Evolutionary conservation across 108 stramenopile genomes (phyloP).

Genomic region (Pseudonitzschia pungens): DNA sequence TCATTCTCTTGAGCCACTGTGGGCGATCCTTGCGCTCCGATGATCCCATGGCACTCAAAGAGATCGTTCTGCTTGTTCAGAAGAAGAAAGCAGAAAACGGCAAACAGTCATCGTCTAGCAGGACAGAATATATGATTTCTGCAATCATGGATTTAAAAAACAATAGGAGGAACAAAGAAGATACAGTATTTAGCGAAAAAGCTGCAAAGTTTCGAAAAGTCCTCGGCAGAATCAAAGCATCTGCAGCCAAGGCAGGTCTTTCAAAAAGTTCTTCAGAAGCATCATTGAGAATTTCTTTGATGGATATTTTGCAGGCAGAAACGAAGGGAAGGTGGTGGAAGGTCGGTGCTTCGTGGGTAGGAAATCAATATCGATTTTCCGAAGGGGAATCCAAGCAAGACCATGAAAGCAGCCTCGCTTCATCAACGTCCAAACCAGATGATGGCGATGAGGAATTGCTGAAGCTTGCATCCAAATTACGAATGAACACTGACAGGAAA

Average conservation of each 20-base stretch:
- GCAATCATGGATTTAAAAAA: conserved; percentile 92
- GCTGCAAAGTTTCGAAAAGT: conserved; percentile 71
- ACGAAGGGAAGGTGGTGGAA: conserved; percentile 94
- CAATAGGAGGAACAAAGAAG: conserved; percentile 85
- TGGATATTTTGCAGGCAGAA: conserved; percentile 80
- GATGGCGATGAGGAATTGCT: conserved; percentile 53
- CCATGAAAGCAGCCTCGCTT: neutral
- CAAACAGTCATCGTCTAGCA: conserved; percentile 48
- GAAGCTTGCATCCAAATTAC: conserved; percentile 80
- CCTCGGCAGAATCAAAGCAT: conserved; percentile 81
- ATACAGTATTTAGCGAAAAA: conserved; percentile 63
- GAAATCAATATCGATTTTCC: conserved; percentile 64
- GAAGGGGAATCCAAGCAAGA: conserved; percentile 30
- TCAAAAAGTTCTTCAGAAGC: conserved; percentile 52
- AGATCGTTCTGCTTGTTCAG: conserved; percentile 89
- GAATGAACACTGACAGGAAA: conserved; percentile 93
- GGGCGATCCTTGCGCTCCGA: conserved; percentile 88
- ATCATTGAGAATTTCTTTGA: conserved; percentile 73
- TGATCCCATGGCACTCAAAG: conserved; percentile 90
- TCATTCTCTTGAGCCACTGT: conserved; percentile 83
- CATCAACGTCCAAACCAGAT: neutral
- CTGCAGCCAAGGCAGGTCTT: conserved; percentile 36
- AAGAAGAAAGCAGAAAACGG: conserved; percentile 38
- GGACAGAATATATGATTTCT: conserved; percentile 86
- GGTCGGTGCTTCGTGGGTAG: conserved; percentile 92